Evolutionary conservation across 768 basidiomycete species (phyloP).

Genomic region (Tricholoma flavovirens): DNA sequence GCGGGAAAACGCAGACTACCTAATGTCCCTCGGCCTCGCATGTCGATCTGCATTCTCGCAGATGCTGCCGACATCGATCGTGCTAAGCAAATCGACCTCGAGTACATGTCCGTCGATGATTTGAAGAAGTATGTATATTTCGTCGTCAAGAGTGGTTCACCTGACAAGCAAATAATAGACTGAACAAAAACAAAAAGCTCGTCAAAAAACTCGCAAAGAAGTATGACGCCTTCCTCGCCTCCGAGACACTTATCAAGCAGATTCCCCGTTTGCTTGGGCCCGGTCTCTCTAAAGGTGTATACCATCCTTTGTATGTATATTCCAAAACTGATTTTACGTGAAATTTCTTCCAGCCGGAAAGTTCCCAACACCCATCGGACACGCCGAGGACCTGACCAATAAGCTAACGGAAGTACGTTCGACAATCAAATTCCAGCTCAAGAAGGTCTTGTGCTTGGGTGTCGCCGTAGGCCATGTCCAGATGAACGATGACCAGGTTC

Average conservation of each 20-base stretch:
- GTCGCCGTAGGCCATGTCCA: constrained; percentile 97
- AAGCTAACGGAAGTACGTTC: constrained; percentile 95
- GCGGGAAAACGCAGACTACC: constrained; percentile 65
- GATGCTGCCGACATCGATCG: constrained; percentile 99
- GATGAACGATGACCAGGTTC: constrained; percentile 96
- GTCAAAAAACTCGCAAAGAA: constrained; percentile 99
- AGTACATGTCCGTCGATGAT: constrained; percentile 99
- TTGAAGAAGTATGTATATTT: constrained; percentile 81
- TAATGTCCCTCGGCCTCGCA: constrained; percentile 95
- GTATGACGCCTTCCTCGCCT: constrained; percentile 97
- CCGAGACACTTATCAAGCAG: constrained; percentile 98
- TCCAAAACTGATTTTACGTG: not conserved
- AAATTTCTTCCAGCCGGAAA: constrained; percentile 70
- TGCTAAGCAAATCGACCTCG: constrained; percentile 95
- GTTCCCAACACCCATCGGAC: constrained; percentile 96
- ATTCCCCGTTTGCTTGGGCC: constrained; percentile 99
- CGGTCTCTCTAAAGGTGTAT: constrained; percentile 97
- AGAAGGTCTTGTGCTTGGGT: constrained; percentile 98
- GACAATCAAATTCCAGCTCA: constrained; percentile 99
- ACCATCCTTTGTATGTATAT: not conserved
- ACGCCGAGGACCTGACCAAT: constrained; percentile 83
- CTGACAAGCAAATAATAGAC: constrained; percentile 36
- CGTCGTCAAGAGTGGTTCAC: not conserved
- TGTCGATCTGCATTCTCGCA: constrained; percentile 97
- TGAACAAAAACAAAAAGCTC: constrained; percentile 99